Evolutionary conservation across 2,329 filamentous ascomycete genomes (phyloP), one percentile per base, ranked within the genome.

Genomic region (Colletotrichum sp.): DNA sequence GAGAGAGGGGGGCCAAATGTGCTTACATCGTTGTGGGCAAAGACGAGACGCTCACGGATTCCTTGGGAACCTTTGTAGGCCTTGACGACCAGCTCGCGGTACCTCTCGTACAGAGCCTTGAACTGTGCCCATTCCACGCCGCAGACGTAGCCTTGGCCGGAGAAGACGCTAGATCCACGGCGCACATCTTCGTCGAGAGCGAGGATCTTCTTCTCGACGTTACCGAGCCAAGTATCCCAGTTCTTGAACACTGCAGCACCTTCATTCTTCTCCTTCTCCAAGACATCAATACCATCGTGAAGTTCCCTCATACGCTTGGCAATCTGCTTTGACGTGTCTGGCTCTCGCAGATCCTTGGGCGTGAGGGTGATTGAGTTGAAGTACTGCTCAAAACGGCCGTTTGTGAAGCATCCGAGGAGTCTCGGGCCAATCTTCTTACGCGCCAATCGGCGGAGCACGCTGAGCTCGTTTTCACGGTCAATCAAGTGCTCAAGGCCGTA

Each of bases 401-500:
- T 99, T 70, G 90, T 92, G 83, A 99, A 99, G 1, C 95, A 98
- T 1, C 97, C 97, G 1, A 99, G 89, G 34, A 99, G 88, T 18
- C 95, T 92, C 7, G 97, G 97, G 4, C 97, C 97, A 78, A 99
- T 99, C 80, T 94, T 96, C 88, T 98, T 98, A 71, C 95, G 93
- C 4, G 95, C 95, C 36, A 99, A 90, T 57, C 97, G 93, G 75
- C 94, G 92, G 21, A 99, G 89, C 65, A 99, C 97, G 76, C 93
- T 92, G 18, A 99, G 89, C 83, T 99, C 97, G 28, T 94, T 94
- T 72, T 98, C 95, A 76, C 97, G 92, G 83, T 99, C 96, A 80
- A 99, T 99, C 59, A 99, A 90, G 83, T 99, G 95, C 81, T 98
- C 96, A 4, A 98, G 96, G 0, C 97, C 97, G 80, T 99, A 99